A percentile compares a stretch with the other conserved stretches of the same genome.
phyloP scores from a whole-genome alignment of 2,329 filamentous ascomycete genomes.

The Pseudocercospora pini-densiflorae region DNA sequence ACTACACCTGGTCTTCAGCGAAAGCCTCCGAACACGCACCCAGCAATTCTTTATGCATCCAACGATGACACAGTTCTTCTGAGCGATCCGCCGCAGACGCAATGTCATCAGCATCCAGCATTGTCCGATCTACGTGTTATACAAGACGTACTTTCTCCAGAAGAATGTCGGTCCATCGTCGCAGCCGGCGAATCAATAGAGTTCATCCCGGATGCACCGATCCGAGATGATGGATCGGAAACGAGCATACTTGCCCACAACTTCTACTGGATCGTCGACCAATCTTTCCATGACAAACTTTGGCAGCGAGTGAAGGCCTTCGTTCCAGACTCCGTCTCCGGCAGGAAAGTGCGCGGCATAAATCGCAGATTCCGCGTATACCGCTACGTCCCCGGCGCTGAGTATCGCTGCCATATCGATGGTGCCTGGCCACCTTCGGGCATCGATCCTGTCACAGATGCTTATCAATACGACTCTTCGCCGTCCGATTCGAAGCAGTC shows the following conservation, averaged over 20 bases:
- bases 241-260: slow-evolving; percentile 71
- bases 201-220: slow-evolving; percentile 70
- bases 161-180: slow-evolving; percentile 69
- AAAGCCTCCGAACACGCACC: slow-evolving; percentile 71
- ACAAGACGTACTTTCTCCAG: slow-evolving; percentile 62
- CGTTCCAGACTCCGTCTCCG: slow-evolving; percentile 60
- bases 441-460: slow-evolving; percentile 58
- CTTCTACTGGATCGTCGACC: slow-evolving; percentile 73
- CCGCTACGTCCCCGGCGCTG: slow-evolving; percentile 72
- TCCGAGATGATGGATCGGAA: slow-evolving; percentile 66
- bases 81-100: slow-evolving; percentile 51
- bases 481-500: slow-evolving; percentile 64
- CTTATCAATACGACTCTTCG: slow-evolving; percentile 70
- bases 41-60: slow-evolving; percentile 68
- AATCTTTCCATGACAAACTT: slow-evolving; percentile 64
- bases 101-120: slow-evolving; percentile 62
- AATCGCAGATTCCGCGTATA: slow-evolving; percentile 75
- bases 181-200: slow-evolving; percentile 67
- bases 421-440: slow-evolving; percentile 75
- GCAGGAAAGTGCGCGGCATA: slow-evolving; percentile 64
- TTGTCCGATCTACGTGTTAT: slow-evolving; percentile 67
- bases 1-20: slow-evolving; percentile 63
- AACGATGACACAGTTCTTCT: slow-evolving; percentile 61
- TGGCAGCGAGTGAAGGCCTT: slow-evolving; percentile 66
- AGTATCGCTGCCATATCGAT: slow-evolving; percentile 73